phyloP scores from a whole-genome alignment of 768 basidiomycete species.

The Leucosporidium yakuticum region DNA sequence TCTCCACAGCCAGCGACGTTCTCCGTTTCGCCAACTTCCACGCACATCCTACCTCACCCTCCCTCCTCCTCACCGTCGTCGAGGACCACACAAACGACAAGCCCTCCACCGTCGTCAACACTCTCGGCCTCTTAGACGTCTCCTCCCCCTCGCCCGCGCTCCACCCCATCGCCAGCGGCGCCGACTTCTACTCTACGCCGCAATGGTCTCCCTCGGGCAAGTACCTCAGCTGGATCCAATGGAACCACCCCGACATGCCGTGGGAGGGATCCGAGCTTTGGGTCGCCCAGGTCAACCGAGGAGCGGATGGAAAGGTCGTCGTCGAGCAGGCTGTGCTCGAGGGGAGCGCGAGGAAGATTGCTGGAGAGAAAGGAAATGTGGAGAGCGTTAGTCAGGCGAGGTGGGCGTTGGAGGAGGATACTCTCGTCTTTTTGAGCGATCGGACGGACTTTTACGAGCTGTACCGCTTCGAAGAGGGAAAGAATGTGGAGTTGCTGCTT shows the following conservation, averaged over 20 bases:
- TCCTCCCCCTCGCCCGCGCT: slow-evolving; percentile 50
- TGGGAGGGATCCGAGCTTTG: slow-evolving; percentile 62
- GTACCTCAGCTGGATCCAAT: slow-evolving; percentile 58
- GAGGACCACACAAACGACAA: slow-evolving; percentile 63
- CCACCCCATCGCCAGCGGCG: slow-evolving; percentile 52
- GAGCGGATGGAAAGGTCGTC: slow-evolving; percentile 3
- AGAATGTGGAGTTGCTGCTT: not conserved
- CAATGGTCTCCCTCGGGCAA: slow-evolving; percentile 58
- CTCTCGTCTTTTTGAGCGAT: slow-evolving; percentile 61
- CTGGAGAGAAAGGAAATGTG: slow-evolving; percentile 54
- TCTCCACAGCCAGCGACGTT: slow-evolving; percentile 47
- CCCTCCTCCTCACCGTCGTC: slow-evolving; percentile 57
- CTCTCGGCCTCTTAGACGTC: slow-evolving; percentile 52
- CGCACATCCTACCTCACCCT: slow-evolving; percentile 53
- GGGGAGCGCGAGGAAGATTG: slow-evolving; percentile 45
- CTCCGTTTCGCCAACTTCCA: slow-evolving; percentile 62
- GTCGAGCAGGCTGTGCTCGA: slow-evolving; percentile 9
- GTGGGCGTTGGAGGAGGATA: slow-evolving; percentile 51
- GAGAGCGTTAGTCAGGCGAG: slow-evolving; percentile 56
- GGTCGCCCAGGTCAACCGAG: slow-evolving; percentile 50
- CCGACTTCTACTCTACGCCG: slow-evolving; percentile 66
- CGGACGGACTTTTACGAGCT: slow-evolving; percentile 64
- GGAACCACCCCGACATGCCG: slow-evolving; percentile 67
- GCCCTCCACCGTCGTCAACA: slow-evolving; percentile 54
- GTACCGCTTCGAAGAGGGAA: slow-evolving; percentile 46